Conservation (phyloP, 2,329 filamentous ascomycete genomes). For the Colletotrichum eleusines region DNA sequence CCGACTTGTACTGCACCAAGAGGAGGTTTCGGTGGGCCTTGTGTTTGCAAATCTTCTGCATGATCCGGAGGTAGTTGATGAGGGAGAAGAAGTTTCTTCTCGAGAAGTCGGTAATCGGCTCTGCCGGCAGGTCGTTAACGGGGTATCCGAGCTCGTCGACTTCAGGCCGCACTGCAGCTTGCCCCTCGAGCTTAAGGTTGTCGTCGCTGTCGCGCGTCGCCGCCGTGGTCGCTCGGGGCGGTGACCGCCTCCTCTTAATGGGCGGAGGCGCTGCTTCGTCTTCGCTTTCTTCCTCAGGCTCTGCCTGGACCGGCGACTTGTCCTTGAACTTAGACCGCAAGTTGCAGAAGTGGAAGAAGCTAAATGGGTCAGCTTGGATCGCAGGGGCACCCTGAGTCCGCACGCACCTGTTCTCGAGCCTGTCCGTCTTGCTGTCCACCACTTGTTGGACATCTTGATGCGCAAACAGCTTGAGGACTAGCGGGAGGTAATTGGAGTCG, state of each 20-base stretch:
- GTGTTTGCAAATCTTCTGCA: conserved; percentile 97
- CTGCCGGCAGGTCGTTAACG: conserved; percentile 74
- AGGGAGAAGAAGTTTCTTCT: conserved; percentile 95
- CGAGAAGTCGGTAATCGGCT: conserved; percentile 89
- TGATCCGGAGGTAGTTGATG: conserved; percentile 94
- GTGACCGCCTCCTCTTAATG: conserved; percentile 72
- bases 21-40: conserved; percentile 96
- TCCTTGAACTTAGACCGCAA: conserved; percentile 67
- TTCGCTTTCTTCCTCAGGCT: conserved; percentile 61
- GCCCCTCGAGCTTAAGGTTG: conserved; percentile 50
- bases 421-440: conserved; percentile 86
- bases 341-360: conserved; percentile 94
- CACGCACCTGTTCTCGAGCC: conserved; percentile 80
- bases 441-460: conserved; percentile 94
- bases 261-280: conserved; percentile 89
- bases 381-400: conserved; percentile 40
- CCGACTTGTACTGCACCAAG: conserved; percentile 95
- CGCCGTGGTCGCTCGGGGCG: conserved; percentile 52
- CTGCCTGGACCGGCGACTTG: conserved; percentile 44
- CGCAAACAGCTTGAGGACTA: conserved; percentile 93
- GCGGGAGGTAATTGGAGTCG: conserved; percentile 93
- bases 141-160: conserved; percentile 93
- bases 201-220: conserved; percentile 43
- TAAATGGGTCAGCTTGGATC: conserved; percentile 50
- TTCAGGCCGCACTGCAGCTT: conserved; percentile 61